Evolutionary conservation across 1,284 basidiomycete species (phyloP), one percentile per base, ranked within the genome.

Genomic region (Xanthoconium separans): DNA sequence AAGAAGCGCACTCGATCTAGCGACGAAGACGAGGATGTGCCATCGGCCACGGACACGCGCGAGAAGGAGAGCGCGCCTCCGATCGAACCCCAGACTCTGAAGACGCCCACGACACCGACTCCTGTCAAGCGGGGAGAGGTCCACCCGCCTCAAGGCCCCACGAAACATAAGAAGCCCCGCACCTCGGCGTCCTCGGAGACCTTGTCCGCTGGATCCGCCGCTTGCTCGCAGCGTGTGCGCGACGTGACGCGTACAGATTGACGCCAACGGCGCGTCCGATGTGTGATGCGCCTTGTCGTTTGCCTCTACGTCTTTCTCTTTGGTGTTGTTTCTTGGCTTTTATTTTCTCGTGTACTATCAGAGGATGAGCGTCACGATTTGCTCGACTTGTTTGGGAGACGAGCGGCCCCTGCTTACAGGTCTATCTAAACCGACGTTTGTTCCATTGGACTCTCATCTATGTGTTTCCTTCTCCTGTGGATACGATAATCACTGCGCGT

Each of bases 151-250:
- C 56, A 60, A n/a, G 51, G 45, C 18, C 61, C 49, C 3, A 7
- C 44, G 16, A 64, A 53, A 27, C 62, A 65, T 44, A 58, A 53
- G 55, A 65, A 55, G 56, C 48, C 33, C 33, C 51, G 54, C 20
- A 39, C 50, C 5, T 40, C 48, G 2, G 15, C 20, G 30, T 33
- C 62, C 4, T 16, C 20, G 39, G 50, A 46, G 10, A 41, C 20
- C 0, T 27, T 47, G 30, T 15, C 40, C 6, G 7, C 45, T 3
- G 16, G 34, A 36, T 16, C 50, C 3, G 50, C 50, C 37, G n/a
- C 44, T 27, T 52, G 59, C 29, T 50, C 56, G 30, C 40, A 42
- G 15, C 44, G 43, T 18, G 4, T 33, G 42, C 37, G 51, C 36
- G 60, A 62, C 27, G 7, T 51, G 33, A 33, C 37, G 8, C 49